phyloP scores from a whole-genome alignment of 2,329 filamentous ascomycete species.

The Rhynchosporium agropyri region DNA sequence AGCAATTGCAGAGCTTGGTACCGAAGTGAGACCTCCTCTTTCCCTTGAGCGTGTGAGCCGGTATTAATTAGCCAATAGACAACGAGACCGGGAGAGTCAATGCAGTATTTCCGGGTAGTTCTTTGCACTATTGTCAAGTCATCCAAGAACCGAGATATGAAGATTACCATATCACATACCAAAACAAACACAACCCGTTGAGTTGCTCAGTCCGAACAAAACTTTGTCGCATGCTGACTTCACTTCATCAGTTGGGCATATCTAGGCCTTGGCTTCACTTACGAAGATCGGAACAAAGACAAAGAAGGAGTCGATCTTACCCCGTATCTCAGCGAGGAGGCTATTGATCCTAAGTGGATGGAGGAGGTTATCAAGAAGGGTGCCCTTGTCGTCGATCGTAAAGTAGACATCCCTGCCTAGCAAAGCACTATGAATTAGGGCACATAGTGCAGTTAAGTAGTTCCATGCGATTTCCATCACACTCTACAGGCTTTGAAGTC shows the following conservation, averaged over 20 bases:
- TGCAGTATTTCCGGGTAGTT: slow-evolving; percentile 54
- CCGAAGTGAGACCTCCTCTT: slow-evolving; percentile 27
- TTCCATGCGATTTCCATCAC: no score
- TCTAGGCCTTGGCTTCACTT: slow-evolving; percentile 42
- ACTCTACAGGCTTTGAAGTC: no score
- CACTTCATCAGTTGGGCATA: slow-evolving; percentile 40
- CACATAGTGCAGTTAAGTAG: no score
- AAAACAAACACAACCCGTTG: slow-evolving; percentile 33
- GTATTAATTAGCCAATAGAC: slow-evolving; percentile 35
- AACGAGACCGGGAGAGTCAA: slow-evolving; percentile 49
- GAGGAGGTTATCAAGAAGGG: slow-evolving; percentile 33
- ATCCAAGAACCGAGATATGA: slow-evolving; percentile 48
- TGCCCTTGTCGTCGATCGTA: slow-evolving; percentile 23
- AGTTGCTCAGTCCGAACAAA: not conserved
- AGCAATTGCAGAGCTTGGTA: slow-evolving; percentile 42
- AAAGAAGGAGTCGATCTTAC: slow-evolving; percentile 35
- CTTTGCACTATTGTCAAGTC: slow-evolving; percentile 51
- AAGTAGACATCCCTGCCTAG: not conserved
- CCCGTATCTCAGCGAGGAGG: slow-evolving; percentile 42
- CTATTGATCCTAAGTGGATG: slow-evolving; percentile 44
- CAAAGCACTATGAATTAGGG: not conserved
- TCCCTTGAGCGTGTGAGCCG: not conserved
- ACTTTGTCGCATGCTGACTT: slow-evolving; percentile 12
- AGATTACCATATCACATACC: slow-evolving; percentile 50
- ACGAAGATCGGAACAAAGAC: slow-evolving; percentile 34